Evolutionary conservation across 768 basidiomycete genomes (phyloP).

Genomic region (Pisolithus orientalis): DNA sequence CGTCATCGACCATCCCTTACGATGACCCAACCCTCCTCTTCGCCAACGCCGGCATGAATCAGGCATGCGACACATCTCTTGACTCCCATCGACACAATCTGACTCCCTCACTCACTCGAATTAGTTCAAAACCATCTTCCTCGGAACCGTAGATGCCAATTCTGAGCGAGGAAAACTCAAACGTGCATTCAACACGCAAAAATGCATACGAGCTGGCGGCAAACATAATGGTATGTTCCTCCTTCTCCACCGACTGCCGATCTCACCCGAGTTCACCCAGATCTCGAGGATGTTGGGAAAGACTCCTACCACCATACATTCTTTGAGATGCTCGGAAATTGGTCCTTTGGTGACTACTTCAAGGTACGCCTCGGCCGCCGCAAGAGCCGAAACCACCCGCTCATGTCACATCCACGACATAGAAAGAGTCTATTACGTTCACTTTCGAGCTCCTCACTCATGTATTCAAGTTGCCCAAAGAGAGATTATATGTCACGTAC

Average conservation of each 20-base stretch:
- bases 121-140: constrained; percentile 93
- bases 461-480: constrained; percentile 82
- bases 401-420: constrained; percentile 7
- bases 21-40: constrained; percentile 98
- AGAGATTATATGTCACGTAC: constrained; percentile 94
- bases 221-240: constrained; percentile 84
- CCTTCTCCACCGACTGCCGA: neutral
- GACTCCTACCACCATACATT: constrained; percentile 98
- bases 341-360: constrained; percentile 99
- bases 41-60: constrained; percentile 98
- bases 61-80: constrained; percentile 38
- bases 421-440: constrained; percentile 90
- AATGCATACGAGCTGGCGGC: constrained; percentile 97
- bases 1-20: constrained; percentile 90
- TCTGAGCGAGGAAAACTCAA: constrained; percentile 87
- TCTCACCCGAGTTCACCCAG: constrained; percentile 34
- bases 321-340: constrained; percentile 99
- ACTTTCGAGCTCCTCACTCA: constrained; percentile 94
- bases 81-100: constrained; percentile 1
- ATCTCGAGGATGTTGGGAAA: constrained; percentile 97
- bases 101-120: constrained; percentile 4
- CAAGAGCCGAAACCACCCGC: neutral
- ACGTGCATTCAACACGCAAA: constrained; percentile 94
- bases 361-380: constrained; percentile 50
- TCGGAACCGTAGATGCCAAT: constrained; percentile 95